These are phyloP conservation scores for Pycnococcus provasolii DNA, from an alignment of 139 green algal species.

Conservation along the genomic window DNA sequence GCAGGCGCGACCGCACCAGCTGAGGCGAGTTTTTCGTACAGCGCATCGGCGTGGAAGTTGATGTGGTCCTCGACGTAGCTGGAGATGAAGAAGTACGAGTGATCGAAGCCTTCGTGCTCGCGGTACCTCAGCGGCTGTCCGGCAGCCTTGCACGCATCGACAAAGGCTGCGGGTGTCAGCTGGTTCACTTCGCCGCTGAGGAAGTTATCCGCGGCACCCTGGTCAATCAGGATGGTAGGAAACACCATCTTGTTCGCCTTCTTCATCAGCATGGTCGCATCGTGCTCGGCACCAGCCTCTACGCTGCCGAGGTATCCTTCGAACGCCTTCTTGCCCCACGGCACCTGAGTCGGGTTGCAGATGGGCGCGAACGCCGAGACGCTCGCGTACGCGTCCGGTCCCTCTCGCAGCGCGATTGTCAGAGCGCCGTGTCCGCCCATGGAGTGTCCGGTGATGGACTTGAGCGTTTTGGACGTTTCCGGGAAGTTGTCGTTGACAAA, in stretches of 20 bases:
- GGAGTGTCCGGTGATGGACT: constrained; percentile 60
- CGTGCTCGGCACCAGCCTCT: constrained; percentile 63
- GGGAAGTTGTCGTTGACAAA: constrained; percentile 34
- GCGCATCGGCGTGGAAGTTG: constrained; percentile 60
- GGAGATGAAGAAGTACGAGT: constrained; percentile 89
- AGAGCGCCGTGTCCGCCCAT: constrained; percentile 88
- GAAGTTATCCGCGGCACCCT: constrained; percentile 68
- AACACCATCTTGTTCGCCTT: neutral
- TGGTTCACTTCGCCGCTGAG: constrained; percentile 47
- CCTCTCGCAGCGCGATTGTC: constrained; percentile 70
- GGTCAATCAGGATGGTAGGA: constrained; percentile 37
- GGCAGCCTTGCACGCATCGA: constrained; percentile 45
- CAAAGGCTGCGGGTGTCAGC: constrained; percentile 62
- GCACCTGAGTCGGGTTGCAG: constrained; percentile 65
- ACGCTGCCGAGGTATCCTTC: constrained; percentile 66
- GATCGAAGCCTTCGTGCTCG: constrained; percentile 85
- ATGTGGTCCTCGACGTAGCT: constrained; percentile 90
- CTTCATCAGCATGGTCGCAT: constrained; percentile 69
- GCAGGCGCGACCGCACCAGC: neutral
- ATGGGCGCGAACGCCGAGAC: constrained; percentile 87
- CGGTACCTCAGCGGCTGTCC: constrained; percentile 43
- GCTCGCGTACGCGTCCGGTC: constrained; percentile 47
- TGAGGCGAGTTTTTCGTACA: constrained; percentile 20
- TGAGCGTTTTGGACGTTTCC: constrained; percentile 25
- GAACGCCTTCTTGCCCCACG: constrained; percentile 89